Evolutionary conservation across 208 protist genomes (phyloP).

Genomic region (Trypanosoma cruzi): DNA sequence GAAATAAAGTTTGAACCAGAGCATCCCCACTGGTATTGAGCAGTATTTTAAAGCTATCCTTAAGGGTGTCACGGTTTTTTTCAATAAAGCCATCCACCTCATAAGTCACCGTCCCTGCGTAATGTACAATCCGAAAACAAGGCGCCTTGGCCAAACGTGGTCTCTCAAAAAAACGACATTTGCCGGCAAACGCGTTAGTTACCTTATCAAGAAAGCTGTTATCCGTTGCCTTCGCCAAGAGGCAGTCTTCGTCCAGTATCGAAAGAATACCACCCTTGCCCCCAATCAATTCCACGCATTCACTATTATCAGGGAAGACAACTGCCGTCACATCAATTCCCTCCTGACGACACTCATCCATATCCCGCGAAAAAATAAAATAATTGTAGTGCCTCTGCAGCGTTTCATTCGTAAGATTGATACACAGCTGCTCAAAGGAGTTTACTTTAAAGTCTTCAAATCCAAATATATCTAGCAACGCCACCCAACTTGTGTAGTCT

Average conservation of each 20-base stretch:
- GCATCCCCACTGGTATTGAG: conserved; percentile 22
- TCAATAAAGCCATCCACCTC: conserved; percentile 38
- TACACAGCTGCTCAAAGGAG: conserved; percentile 94
- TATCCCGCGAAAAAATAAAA: conserved; percentile 76
- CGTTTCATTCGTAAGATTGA: conserved; percentile 96
- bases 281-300: conserved; percentile 36
- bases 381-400: conserved; percentile 91
- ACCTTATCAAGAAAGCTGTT: conserved; percentile 39
- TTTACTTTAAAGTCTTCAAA: conserved; percentile 53
- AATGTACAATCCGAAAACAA: conserved; percentile 36
- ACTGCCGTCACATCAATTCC: conserved; percentile 72
- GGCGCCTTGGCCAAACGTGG: conserved; percentile 25
- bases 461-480: conserved; percentile 50
- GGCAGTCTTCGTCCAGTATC: conserved; percentile 39
- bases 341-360: conserved; percentile 70
- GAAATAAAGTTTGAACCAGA: conserved; percentile 28
- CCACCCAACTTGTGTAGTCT: conserved; percentile 28
- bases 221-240: conserved; percentile 34
- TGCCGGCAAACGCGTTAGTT: conserved; percentile 23
- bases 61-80: conserved; percentile 43
- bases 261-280: conserved; percentile 33
- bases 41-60: conserved; percentile 34
- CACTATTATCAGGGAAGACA: conserved; percentile 35
- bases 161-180: conserved; percentile 30
- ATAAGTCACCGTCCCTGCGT: conserved; percentile 41